phyloP scores from a whole-genome alignment of 2,329 filamentous ascomycete species.

The Daldinia sp. region DNA sequence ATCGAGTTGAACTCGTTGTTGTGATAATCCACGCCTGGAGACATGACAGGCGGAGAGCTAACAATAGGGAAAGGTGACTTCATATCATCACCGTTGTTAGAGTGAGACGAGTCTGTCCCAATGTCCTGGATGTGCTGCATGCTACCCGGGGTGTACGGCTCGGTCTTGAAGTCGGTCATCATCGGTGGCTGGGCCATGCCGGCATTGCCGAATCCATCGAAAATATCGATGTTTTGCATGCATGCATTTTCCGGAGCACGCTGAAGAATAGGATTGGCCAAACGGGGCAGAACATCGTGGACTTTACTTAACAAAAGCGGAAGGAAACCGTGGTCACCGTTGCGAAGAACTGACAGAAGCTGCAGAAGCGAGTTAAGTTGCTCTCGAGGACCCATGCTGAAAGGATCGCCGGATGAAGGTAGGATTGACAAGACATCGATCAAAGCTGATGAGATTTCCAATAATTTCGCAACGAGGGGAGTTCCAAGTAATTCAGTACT shows the following conservation, averaged over 20 bases:
- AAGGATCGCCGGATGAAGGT: constrained; percentile 70
- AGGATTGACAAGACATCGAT: constrained; percentile 78
- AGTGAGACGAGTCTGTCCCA: constrained; percentile 55
- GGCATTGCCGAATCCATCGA: constrained; percentile 73
- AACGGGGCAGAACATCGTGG: constrained; percentile 74
- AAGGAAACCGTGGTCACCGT: constrained; percentile 80
- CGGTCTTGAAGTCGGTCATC: constrained; percentile 61
- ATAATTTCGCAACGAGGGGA: constrained; percentile 83
- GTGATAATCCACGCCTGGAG: constrained; percentile 64
- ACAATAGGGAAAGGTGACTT: constrained; percentile 61
- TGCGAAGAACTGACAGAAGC: constrained; percentile 77
- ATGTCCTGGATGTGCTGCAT: constrained; percentile 59
- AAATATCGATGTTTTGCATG: constrained; percentile 66
- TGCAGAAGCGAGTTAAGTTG: constrained; percentile 77
- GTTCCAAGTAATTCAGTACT: constrained; percentile 81
- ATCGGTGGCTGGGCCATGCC: constrained; percentile 69
- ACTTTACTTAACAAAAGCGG: constrained; percentile 83
- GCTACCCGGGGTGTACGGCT: constrained; percentile 51
- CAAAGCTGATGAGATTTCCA: constrained; percentile 80
- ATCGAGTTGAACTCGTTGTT: constrained; percentile 63
- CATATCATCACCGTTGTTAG: constrained; percentile 57
- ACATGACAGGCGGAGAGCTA: constrained; percentile 66
- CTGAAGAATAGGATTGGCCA: constrained; percentile 71
- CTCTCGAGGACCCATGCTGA: constrained; percentile 76
- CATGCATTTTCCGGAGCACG: constrained; percentile 67